These are phyloP conservation scores for Xylariales sp. DNA, from an alignment of 2,329 filamentous ascomycete species.

Conservation along the genomic window DNA sequence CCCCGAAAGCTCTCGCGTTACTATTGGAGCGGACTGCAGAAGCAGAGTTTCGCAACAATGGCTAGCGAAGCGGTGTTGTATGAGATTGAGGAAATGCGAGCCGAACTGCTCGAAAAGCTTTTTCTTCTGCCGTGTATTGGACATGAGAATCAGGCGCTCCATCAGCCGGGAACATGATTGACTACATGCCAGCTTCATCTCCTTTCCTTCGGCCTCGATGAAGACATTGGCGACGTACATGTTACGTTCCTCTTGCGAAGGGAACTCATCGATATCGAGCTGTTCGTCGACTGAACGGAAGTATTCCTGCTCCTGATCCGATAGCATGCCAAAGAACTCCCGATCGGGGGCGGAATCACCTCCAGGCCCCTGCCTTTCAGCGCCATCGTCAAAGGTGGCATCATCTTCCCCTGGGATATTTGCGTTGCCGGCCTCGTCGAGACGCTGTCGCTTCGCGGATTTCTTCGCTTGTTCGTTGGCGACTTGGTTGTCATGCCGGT, in stretches of 20 bases:
- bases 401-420: constrained; percentile 14
- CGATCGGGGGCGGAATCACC: constrained; percentile 40
- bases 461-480: constrained; percentile 14
- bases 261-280: constrained; percentile 86
- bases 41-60: constrained; percentile 97
- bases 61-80: constrained; percentile 93
- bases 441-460: constrained; percentile 22
- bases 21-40: constrained; percentile 70
- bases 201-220: constrained; percentile 82
- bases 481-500: constrained; percentile 21
- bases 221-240: constrained; percentile 78
- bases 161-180: constrained; percentile 92
- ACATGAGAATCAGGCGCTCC: constrained; percentile 84
- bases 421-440: constrained; percentile 16
- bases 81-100: constrained; percentile 80
- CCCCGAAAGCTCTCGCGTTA: constrained; percentile 65
- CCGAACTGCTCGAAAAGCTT: constrained; percentile 78
- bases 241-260: constrained; percentile 64
- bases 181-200: constrained; percentile 91
- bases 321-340: constrained; percentile 89
- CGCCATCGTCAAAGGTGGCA: constrained; percentile 16
- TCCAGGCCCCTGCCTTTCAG: constrained; percentile 11
- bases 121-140: constrained; percentile 76
- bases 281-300: constrained; percentile 86
- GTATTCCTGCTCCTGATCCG: constrained; percentile 91